A percentile compares a stretch with the other conserved stretches of the same genome.
phyloP scores from a whole-genome alignment of 495 filamentous ascomycete genomes.

The Schizothecium vesticola region DNA sequence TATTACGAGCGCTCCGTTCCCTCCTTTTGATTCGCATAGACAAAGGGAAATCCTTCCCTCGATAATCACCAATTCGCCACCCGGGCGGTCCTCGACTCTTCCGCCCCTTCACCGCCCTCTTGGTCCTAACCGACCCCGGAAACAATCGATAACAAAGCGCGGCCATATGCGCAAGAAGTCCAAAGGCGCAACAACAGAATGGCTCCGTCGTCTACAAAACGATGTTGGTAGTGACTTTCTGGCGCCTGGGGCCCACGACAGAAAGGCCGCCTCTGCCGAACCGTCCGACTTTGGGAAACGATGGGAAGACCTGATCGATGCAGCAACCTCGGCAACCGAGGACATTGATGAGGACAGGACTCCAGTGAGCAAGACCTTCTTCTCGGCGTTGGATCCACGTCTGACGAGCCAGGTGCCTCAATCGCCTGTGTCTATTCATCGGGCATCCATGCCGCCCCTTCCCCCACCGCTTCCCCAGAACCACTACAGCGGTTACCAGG shows the following conservation, averaged over 20 bases:
- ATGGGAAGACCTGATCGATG: slow-evolving; percentile 93
- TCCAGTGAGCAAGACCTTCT: slow-evolving; percentile 54
- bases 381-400: slow-evolving; percentile 31
- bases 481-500: slow-evolving; percentile 52
- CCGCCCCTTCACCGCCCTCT: slow-evolving; percentile 67
- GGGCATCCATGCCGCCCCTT: slow-evolving; percentile 73
- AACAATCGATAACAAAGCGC: slow-evolving; percentile 75
- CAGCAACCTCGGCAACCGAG: slow-evolving; percentile 77
- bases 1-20: slow-evolving; percentile 64
- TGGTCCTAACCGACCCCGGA: slow-evolving; percentile 64
- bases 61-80: slow-evolving; percentile 72
- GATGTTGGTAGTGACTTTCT: slow-evolving; percentile 39
- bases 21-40: slow-evolving; percentile 55
- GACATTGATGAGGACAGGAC: slow-evolving; percentile 84
- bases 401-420: slow-evolving; percentile 54
- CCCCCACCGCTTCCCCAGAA: slow-evolving; percentile 55
- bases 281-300: slow-evolving; percentile 77
- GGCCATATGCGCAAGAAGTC: slow-evolving; percentile 74
- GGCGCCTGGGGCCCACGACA: slow-evolving; percentile 64
- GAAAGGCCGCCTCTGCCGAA: slow-evolving; percentile 81
- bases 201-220: slow-evolving; percentile 47
- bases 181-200: slow-evolving; percentile 48
- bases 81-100: slow-evolving; percentile 78
- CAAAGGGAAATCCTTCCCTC: slow-evolving; percentile 71
- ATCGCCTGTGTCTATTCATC: slow-evolving; percentile 63